Evolutionary conservation across 805 yeast species (phyloP).

Genomic region (Hanseniaspora guilliermondii): DNA sequence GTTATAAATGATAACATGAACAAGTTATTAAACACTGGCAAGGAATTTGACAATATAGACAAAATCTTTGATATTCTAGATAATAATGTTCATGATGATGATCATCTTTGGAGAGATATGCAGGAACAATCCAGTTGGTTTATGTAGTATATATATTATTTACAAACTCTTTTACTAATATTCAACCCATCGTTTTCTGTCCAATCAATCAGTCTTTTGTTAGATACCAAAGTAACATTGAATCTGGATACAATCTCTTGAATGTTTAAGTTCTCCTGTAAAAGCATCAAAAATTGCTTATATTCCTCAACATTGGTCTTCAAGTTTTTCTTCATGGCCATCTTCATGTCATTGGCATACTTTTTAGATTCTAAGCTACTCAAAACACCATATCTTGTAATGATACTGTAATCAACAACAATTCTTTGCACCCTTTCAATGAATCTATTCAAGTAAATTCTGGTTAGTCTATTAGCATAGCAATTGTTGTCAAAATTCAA

Average conservation of each 20-base stretch:
- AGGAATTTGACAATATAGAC: conserved; percentile 29
- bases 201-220: conserved; percentile 55
- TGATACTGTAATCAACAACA: conserved; percentile 37
- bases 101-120: conserved; percentile 63
- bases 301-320: conserved; percentile 16
- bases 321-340: conserved; percentile 14
- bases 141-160: conserved; percentile 18
- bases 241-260: conserved; percentile 21
- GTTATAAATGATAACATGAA: conserved; percentile 23
- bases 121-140: conserved; percentile 71
- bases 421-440: conserved; percentile 36
- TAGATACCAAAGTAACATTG: conserved; percentile 27
- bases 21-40: conserved; percentile 24
- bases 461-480: conserved; percentile 32
- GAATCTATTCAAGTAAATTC: conserved; percentile 31
- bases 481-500: conserved; percentile 44
- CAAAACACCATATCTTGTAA: conserved; percentile 45
- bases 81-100: conserved; percentile 24
- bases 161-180: conserved; percentile 35
- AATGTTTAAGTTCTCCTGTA: conserved; percentile 35
- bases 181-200: conserved; percentile 37
- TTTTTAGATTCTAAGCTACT: conserved; percentile 30
- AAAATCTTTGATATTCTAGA: conserved; percentile 24
- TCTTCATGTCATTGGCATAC: conserved; percentile 12
- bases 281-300: conserved; percentile 29